These are phyloP conservation scores for Alternaria metachromatica DNA, from an alignment of 2,329 filamentous ascomycete genomes.

Conservation along the genomic window DNA sequence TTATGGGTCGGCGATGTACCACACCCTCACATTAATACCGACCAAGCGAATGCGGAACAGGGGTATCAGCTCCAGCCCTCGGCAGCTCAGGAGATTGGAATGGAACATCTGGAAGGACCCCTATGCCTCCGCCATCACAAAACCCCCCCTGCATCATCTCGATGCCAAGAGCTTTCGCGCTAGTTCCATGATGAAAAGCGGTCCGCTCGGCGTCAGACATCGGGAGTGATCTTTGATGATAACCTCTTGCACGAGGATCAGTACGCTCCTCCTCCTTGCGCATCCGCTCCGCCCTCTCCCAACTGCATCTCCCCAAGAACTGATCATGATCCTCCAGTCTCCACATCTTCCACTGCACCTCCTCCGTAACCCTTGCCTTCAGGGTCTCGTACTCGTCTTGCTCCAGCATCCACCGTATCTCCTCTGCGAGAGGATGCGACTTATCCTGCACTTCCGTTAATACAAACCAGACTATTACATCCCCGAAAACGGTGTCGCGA, in stretches of 20 bases:
- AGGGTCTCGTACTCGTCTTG: not conserved
- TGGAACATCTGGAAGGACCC: not conserved
- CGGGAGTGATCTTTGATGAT: too few species aligned
- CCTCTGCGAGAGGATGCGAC: not conserved
- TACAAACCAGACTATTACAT: not conserved
- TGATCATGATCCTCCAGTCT: not conserved
- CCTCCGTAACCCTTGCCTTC: not conserved
- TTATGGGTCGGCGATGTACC: accelerated
- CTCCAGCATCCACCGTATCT: not conserved
- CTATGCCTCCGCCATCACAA: not conserved
- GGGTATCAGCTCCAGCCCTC: not conserved
- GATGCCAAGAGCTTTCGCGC: not conserved
- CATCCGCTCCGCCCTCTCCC: not conserved
- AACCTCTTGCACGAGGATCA: not conserved
- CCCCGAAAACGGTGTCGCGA: not conserved
- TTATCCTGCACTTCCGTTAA: not conserved
- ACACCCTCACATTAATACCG: accelerated
- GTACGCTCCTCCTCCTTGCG: not conserved
- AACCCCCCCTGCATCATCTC: not conserved
- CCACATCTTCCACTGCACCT: not conserved
- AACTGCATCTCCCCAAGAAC: not conserved
- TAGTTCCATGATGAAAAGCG: not conserved
- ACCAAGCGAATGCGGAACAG: not conserved
- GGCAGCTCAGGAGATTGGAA: not conserved
- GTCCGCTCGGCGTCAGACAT: not conserved